Conservation (phyloP, 2,329 filamentous ascomycete species). For the Ascocoryne sarcoides region DNA sequence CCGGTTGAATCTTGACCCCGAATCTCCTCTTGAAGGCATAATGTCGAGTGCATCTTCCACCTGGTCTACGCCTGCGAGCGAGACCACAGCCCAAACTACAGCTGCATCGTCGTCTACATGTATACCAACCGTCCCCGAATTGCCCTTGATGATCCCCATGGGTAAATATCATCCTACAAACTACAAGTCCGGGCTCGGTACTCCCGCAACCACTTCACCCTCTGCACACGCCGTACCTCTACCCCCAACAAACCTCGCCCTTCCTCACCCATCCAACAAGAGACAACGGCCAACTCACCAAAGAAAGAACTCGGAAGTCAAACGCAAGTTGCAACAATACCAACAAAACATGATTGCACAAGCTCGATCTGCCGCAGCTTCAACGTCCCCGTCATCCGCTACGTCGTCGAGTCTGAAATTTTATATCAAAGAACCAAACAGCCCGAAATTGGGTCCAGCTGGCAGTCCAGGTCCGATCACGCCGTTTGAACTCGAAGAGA, state of each 20-base stretch:
- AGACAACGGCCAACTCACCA: constrained; percentile 29
- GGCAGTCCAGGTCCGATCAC: constrained; percentile 54
- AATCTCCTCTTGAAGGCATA: neutral
- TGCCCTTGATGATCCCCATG: constrained; percentile 35
- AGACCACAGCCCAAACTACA: constrained; percentile 8
- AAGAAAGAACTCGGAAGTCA: constrained; percentile 39
- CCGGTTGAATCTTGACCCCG: neutral
- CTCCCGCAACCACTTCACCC: constrained; percentile 16
- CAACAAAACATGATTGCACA: constrained; percentile 54
- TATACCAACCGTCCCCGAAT: constrained; percentile 8
- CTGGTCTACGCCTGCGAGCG: constrained; percentile 7
- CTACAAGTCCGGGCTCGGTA: constrained; percentile 37
- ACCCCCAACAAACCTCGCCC: constrained; percentile 22
- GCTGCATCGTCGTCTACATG: neutral
- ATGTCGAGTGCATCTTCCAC: constrained; percentile 31
- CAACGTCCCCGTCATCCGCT: neutral
- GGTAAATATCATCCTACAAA: constrained; percentile 58
- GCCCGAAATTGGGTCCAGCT: constrained; percentile 42
- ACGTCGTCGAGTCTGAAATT: constrained; percentile 20
- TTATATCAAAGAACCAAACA: constrained; percentile 32
- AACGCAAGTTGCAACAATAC: constrained; percentile 46
- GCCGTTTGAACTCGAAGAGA: constrained; percentile 46
- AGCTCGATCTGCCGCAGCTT: constrained; percentile 36
- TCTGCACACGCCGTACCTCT: constrained; percentile 10
- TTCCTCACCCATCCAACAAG: constrained; percentile 25